Evolutionary conservation across 768 basidiomycete species (phyloP).

Genomic region (Epithele typhae): DNA sequence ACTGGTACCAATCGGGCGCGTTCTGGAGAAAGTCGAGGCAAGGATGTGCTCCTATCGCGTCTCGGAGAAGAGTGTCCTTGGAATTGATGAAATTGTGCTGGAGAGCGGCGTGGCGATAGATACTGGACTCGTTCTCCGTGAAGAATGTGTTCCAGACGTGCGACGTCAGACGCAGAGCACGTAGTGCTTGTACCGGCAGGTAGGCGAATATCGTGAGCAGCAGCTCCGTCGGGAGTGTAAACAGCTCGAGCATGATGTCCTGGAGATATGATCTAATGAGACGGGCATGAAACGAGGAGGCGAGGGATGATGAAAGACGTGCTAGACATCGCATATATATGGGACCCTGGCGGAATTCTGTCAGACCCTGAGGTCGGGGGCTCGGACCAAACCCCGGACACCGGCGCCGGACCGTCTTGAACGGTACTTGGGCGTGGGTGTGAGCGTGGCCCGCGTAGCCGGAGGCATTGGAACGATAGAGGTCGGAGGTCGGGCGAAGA

Average conservation of each 20-base stretch:
- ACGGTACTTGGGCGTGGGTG: no score
- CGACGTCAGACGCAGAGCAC: conserved; percentile 33
- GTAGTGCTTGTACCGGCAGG: conserved; percentile 44
- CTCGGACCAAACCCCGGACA: no score
- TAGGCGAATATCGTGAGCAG: conserved; percentile 44
- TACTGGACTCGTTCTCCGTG: conserved; percentile 37
- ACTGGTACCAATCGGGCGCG: conserved; percentile 49
- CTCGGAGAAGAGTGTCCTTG: conserved; percentile 22
- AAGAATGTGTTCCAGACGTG: conserved; percentile 46
- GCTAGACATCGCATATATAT: no score
- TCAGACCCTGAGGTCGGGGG: no score
- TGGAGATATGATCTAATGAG: no score
- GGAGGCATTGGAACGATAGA: no score
- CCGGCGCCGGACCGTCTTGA: no score
- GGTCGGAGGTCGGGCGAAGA: no score
- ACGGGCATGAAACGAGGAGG: no score
- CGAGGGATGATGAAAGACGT: no score
- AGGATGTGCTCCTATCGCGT: conserved; percentile 30
- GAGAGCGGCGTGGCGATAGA: conserved; percentile 58
- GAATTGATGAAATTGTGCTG: conserved; percentile 43
- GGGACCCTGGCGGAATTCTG: no score
- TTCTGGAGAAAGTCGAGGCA: conserved; percentile 30
- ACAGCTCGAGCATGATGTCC: conserved; percentile 36
- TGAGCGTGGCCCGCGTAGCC: no score
- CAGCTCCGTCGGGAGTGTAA: conserved; percentile 54